A percentile compares a stretch with the other conserved stretches of the same genome.
These are phyloP conservation scores for Solanum hybrid DNA, from an alignment of 305 asterid genomes.

Conservation along the genomic window DNA sequence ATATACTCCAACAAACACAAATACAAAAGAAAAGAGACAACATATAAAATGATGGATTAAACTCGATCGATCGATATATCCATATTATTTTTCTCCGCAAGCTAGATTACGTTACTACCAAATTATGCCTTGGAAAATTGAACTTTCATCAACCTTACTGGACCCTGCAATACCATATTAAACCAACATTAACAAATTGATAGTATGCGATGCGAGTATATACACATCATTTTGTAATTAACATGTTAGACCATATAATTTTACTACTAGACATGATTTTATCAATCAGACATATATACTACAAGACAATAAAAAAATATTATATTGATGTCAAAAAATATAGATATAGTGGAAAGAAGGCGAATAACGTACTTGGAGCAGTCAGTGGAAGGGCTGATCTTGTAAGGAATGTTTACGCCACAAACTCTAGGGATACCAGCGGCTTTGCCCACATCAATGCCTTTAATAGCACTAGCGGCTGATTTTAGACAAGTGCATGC, in stretches of 20 bases:
- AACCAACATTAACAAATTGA: neutral
- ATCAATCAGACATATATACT: too few species aligned
- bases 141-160: neutral
- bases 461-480: neutral
- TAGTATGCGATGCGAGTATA: neutral
- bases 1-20: too few species aligned
- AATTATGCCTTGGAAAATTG: neutral
- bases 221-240: neutral
- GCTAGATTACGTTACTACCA: neutral
- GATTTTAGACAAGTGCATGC: conserved; percentile 11
- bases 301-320: too few species aligned
- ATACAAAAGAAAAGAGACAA: too few species aligned
- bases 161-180: neutral
- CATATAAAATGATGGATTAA: too few species aligned
- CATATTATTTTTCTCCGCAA: neutral
- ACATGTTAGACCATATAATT: neutral
- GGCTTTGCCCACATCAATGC: neutral
- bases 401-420: neutral
- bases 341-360: too few species aligned
- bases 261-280: neutral
- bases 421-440: neutral
- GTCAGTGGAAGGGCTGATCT: neutral
- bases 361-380: neutral
- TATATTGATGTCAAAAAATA: too few species aligned
- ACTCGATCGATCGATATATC: neutral